These are phyloP conservation scores for Leishmania mexicana DNA, from an alignment of 208 protist species.

Conservation along the genomic window DNA sequence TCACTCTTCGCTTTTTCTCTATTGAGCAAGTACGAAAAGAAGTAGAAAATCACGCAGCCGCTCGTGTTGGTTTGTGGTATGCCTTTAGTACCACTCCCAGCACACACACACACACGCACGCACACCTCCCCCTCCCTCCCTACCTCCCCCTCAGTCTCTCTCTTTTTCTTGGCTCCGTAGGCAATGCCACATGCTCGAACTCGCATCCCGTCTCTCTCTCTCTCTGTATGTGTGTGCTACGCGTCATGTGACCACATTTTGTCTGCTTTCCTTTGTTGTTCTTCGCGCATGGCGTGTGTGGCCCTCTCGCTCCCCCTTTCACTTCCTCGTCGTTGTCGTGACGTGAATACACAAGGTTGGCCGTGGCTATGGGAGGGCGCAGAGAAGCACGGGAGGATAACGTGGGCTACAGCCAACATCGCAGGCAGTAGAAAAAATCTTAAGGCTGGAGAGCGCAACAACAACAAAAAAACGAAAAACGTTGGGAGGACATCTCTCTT, in stretches of 20 bases:
- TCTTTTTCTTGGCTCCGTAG: not conserved
- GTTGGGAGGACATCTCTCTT: not conserved
- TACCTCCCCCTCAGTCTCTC: not conserved
- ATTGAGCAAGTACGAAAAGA: not conserved
- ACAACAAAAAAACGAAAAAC: too few relatives aligned
- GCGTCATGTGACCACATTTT: not conserved
- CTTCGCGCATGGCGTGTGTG: not conserved
- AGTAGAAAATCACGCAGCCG: conserved; percentile 1
- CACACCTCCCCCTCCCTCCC: too few relatives aligned
- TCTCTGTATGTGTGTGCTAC: not conserved
- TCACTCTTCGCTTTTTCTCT: not conserved
- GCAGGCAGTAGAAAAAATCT: not conserved
- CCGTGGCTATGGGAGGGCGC: not conserved
- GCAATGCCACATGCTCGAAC: not conserved
- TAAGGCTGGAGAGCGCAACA: not conserved
- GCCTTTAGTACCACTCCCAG: not conserved
- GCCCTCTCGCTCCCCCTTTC: not conserved
- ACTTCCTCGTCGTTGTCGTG: not conserved
- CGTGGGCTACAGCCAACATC: not conserved
- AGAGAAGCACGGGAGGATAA: not conserved
- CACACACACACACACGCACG: too few relatives aligned
- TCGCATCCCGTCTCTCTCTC: not conserved
- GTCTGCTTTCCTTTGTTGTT: not conserved
- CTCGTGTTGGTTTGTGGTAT: not conserved
- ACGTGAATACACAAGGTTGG: not conserved